phyloP scores from a whole-genome alignment of 169 alveolate species.

The Eimeria sp. region DNA sequence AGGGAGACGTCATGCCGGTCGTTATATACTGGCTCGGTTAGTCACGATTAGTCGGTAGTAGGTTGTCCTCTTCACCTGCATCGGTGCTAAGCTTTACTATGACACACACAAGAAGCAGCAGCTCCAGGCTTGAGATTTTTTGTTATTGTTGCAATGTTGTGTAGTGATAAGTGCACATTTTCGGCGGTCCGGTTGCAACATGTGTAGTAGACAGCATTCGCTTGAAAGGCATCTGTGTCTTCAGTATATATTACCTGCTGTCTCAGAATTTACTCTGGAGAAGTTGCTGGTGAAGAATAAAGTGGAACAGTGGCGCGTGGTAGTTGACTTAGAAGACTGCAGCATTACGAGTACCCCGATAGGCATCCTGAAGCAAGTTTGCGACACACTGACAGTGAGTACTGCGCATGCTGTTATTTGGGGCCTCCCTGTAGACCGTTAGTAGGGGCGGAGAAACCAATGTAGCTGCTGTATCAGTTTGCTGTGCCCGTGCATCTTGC shows the following conservation, averaged over 20 bases:
- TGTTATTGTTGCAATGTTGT: neutral
- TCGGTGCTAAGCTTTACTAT: neutral
- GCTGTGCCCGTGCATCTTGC: neutral
- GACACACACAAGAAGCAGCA: neutral
- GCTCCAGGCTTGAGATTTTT: neutral
- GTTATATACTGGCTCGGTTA: conserved; percentile 84
- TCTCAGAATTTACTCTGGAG: conserved; percentile 84
- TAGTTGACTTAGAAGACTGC: conserved; percentile 86
- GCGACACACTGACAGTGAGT: conserved; percentile 83
- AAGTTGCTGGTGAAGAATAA: conserved; percentile 86
- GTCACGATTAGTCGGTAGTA: conserved; percentile 38
- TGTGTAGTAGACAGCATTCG: neutral
- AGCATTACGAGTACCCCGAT: conserved; percentile 84
- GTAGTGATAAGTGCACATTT: neutral
- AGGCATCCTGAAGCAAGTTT: conserved; percentile 85
- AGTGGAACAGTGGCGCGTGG: conserved; percentile 89
- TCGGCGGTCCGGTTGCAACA: neutral
- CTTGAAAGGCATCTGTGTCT: neutral
- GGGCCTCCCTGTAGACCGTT: neutral
- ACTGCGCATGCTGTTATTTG: neutral
- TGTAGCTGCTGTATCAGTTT: neutral
- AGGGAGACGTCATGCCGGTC: conserved; percentile 77
- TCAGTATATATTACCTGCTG: neutral
- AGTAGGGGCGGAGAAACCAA: neutral
- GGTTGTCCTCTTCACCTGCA: neutral